Percentiles rank a stretch among this genome's conserved stretches.
Evolutionary conservation across 2,329 filamentous ascomycete species (phyloP).

Genomic region (Xylariaceae sp.): DNA sequence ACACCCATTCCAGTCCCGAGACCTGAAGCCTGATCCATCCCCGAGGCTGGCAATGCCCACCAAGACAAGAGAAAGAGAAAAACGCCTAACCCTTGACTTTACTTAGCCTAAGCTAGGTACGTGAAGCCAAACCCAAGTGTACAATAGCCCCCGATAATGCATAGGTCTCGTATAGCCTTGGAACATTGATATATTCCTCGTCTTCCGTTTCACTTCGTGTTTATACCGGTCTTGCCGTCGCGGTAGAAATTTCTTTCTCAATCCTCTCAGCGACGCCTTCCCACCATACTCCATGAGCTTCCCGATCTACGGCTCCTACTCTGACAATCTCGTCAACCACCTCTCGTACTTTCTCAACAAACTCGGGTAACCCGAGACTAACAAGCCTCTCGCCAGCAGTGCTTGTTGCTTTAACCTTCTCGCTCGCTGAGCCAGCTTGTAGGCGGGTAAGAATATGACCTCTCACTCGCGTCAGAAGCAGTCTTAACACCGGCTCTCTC

Average conservation of each 20-base stretch:
- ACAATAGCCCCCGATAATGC: constrained; percentile 17
- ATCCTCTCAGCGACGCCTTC: constrained; percentile 64
- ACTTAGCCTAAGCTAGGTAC: constrained; percentile 24
- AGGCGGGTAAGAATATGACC: constrained; percentile 68
- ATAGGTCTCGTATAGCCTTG: constrained; percentile 11
- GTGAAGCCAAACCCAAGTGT: constrained; percentile 24
- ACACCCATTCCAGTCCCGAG: constrained; percentile 17
- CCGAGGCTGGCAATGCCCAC: constrained; percentile 23
- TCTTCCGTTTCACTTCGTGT: not conserved
- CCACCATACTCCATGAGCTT: constrained; percentile 71
- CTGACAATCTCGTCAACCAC: constrained; percentile 70
- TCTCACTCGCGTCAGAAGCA: constrained; percentile 69
- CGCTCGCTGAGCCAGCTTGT: constrained; percentile 66
- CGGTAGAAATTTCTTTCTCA: constrained; percentile 42
- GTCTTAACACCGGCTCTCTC: constrained; percentile 61
- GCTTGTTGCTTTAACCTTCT: constrained; percentile 70
- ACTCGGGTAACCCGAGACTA: constrained; percentile 71
- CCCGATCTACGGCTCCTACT: constrained; percentile 68
- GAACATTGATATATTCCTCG: constrained; percentile 7
- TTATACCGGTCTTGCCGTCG: constrained; percentile 17
- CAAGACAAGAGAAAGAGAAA: constrained; percentile 9
- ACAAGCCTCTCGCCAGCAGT: constrained; percentile 71
- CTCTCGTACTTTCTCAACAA: constrained; percentile 68
- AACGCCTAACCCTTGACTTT: constrained; percentile 28
- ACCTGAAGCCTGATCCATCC: constrained; percentile 18